Evolutionary conservation across 129 eudicot species (phyloP).

Genomic region (Mikania micrantha): DNA sequence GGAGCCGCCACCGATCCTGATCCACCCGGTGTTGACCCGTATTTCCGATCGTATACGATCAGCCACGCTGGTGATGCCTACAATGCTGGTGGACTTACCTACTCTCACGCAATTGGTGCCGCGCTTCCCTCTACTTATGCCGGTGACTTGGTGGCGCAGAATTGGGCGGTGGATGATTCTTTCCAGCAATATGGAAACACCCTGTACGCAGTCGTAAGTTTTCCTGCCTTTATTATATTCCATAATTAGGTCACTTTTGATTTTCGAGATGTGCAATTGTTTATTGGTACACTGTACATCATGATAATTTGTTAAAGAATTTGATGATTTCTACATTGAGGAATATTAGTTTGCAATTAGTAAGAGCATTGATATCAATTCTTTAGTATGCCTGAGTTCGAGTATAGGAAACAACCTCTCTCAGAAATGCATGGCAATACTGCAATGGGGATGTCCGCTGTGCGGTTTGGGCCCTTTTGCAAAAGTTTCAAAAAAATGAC

Average conservation of each 20-base stretch:
- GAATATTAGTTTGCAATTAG: too few relatives aligned
- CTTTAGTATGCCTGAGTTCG: too few relatives aligned
- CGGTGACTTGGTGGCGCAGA: constrained; percentile 8
- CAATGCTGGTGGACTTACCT: constrained; percentile 22
- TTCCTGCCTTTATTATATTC: not conserved
- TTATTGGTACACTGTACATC: not conserved
- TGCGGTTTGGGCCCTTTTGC: too few relatives aligned
- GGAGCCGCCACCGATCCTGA: constrained; percentile 3
- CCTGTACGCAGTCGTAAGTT: constrained; percentile 14
- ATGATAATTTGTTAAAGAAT: not conserved
- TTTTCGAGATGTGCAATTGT: not conserved
- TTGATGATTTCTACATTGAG: too few relatives aligned
- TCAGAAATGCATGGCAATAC: too few relatives aligned
- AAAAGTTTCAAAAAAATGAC: too few relatives aligned
- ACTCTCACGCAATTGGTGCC: constrained; percentile 25
- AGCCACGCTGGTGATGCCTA: constrained; percentile 10
- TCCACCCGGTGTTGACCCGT: constrained; percentile 35
- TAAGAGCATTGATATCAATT: too few relatives aligned
- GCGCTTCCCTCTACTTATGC: constrained; percentile 20
- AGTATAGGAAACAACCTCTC: too few relatives aligned
- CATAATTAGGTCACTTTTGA: not conserved
- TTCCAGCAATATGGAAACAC: constrained; percentile 15
- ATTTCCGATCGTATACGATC: constrained; percentile 13
- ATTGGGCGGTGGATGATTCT: constrained; percentile 18
- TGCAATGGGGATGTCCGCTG: too few relatives aligned